Evolutionary conservation across 306 rosid genomes (phyloP).

Genomic region (Arachis hypogaea): DNA sequence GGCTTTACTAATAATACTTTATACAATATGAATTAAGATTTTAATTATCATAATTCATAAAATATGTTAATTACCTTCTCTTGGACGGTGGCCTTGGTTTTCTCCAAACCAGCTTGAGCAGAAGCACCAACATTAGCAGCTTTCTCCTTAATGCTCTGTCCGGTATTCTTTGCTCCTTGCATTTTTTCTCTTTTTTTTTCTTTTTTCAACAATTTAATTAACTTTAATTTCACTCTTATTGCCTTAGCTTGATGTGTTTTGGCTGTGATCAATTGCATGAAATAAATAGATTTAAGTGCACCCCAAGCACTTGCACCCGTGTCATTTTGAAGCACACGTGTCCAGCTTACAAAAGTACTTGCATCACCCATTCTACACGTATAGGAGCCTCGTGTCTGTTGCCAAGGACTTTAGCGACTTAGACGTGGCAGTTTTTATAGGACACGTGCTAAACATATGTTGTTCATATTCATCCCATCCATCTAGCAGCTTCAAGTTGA

Average conservation of each 20-base stretch:
- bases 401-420: background rate
- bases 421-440: background rate
- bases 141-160: slow-evolving; percentile 59
- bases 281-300: slow-evolving; percentile 15
- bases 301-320: background rate
- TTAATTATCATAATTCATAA: too few species aligned
- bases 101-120: slow-evolving; percentile 80
- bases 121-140: slow-evolving; percentile 78
- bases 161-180: slow-evolving; percentile 62
- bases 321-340: slow-evolving; percentile 13
- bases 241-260: background rate
- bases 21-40: too few species aligned
- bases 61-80: slow-evolving; percentile 59
- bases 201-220: background rate
- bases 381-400: slow-evolving; percentile 25
- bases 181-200: slow-evolving; percentile 36
- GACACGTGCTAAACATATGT: background rate
- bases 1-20: too few species aligned
- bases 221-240: background rate
- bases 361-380: slow-evolving; percentile 25
- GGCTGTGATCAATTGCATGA: background rate
- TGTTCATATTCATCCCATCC: background rate
- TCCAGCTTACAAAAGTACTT: background rate
- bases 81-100: slow-evolving; percentile 72
- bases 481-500: too few species aligned